Evolutionary conservation across 2,329 filamentous ascomycete genomes (phyloP).

Genomic region (Sporothrix protearum): DNA sequence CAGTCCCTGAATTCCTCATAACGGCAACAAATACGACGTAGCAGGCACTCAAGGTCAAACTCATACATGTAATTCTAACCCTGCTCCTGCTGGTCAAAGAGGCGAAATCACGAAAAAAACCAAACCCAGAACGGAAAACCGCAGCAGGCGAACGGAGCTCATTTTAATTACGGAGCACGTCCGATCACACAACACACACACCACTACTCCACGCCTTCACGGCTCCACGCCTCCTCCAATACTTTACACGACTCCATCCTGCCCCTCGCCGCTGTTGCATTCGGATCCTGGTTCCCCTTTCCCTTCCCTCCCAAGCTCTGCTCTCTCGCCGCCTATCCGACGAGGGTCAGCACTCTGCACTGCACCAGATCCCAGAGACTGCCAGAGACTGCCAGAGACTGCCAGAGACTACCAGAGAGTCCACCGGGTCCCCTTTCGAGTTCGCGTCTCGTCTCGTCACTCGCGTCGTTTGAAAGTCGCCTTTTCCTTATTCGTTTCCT

Average conservation of each 20-base stretch:
- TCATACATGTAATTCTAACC: neutral
- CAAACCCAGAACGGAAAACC: neutral
- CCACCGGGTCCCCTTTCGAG: neutral
- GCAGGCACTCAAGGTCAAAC: neutral
- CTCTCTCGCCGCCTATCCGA: conserved; percentile 1
- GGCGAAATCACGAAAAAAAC: neutral
- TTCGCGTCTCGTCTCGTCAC: neutral
- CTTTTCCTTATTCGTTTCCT: conserved; percentile 10
- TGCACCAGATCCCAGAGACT: too few relatives aligned
- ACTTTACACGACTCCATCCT: neutral
- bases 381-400: too few relatives aligned
- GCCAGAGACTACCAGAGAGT: neutral
- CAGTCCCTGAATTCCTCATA: neutral
- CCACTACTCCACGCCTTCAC: conserved; percentile 9
- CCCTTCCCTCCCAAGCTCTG: neutral
- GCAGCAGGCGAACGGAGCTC: conserved; percentile 13
- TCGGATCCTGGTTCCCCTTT: conserved; percentile 21
- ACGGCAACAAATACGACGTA: neutral
- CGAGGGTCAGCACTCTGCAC: neutral
- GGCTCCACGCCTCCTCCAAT: neutral
- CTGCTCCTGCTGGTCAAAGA: neutral
- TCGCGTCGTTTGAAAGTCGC: neutral
- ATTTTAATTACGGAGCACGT: conserved; percentile 21
- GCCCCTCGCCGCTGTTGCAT: conserved; percentile 25
- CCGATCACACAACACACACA: neutral